Evolutionary conservation across 257 asterid genomes (phyloP), one percentile per base, ranked within the genome.

Genomic region (Solanum commersonii): DNA sequence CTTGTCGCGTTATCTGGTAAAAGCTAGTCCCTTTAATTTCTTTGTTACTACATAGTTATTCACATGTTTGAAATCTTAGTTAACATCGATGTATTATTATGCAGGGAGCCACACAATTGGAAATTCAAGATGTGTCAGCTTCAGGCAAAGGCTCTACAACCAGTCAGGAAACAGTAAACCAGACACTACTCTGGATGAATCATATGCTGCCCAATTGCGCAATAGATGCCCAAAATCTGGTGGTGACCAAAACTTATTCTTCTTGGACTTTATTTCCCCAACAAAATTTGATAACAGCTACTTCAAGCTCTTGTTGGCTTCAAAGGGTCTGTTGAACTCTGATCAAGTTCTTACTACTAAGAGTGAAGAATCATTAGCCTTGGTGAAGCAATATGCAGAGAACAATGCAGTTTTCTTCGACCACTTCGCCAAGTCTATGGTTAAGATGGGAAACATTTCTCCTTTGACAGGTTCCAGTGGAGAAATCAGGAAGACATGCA

Each of bases 21-120:
- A 22, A 46, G 5, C 9, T 56, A 22, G 20, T 74, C 18, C 38
- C 72, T 49, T 87, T 40, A 6, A 8, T 8, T 34, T 31, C 14
- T 34, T 72, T 72, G 44, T 60, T 37, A 10, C 59, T 27, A 14
- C 34, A 52, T n/a, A 78, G 35, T 27, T 44, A 16, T 79, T 16
- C 18, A 44, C 10, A 29, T 8, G 40, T 56, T 18, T 34, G 85
- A 86, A 77, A 8, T 60, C 40, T 37, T 7, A 37, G 40, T 34
- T 34, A 34, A 34, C 1, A 60, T 35, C 31, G 6, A 42, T 20
- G 9, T 22, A 84, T n/a, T 27, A 33, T 18, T 49, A 8, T 46
- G 83, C 97, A 94, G 98, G 99, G 56, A 95, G 98, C 89, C 99
- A 96, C 93, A 96, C 98, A 46, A 96, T 96, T 40, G 98, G 99